Percentiles rank a stretch among this genome's conserved stretches.
These are phyloP conservation scores for Cladophialophora yegresii DNA, from an alignment of 2,329 filamentous ascomycete species.

Conservation along the genomic window DNA sequence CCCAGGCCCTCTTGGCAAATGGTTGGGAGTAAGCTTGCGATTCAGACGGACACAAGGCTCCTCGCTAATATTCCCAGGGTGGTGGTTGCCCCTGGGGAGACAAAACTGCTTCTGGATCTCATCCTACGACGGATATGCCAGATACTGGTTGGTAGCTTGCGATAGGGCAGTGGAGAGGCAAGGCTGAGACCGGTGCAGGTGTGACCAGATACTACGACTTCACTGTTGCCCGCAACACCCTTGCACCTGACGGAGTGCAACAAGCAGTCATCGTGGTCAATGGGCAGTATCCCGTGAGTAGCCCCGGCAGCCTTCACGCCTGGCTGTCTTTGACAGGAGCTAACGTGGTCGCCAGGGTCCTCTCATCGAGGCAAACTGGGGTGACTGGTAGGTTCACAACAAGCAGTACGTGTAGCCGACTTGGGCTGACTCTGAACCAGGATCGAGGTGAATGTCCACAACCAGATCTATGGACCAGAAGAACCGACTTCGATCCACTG, in stretches of 20 bases:
- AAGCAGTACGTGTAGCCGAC: conserved; percentile 12
- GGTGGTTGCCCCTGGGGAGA: conserved; percentile 29
- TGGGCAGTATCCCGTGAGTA: conserved; percentile 41
- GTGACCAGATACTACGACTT: conserved; percentile 33
- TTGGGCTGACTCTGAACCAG: conserved; percentile 9
- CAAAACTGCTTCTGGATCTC: conserved; percentile 21
- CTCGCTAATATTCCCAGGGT: conserved; percentile 18
- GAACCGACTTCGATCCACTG: conserved; percentile 47
- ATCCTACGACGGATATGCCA: conserved; percentile 25
- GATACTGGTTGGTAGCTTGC: conserved; percentile 23
- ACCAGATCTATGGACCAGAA: conserved; percentile 40
- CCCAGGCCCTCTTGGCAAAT: conserved; percentile 22
- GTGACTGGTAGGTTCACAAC: conserved; percentile 37
- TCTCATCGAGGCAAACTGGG: conserved; percentile 42
- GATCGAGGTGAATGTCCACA: conserved; percentile 41
- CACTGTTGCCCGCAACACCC: conserved; percentile 24
- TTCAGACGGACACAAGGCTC: neutral
- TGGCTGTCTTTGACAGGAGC: neutral
- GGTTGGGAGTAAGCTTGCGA: conserved; percentile 24
- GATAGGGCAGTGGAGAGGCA: neutral
- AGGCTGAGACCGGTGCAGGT: conserved; percentile 21
- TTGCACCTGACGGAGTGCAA: conserved; percentile 39
- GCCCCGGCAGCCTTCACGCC: neutral
- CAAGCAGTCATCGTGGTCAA: conserved; percentile 46
- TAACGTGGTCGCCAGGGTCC: conserved; percentile 36